Conservation (phyloP, 768 basidiomycete species). For the Hemileccinum rubropunctum region DNA sequence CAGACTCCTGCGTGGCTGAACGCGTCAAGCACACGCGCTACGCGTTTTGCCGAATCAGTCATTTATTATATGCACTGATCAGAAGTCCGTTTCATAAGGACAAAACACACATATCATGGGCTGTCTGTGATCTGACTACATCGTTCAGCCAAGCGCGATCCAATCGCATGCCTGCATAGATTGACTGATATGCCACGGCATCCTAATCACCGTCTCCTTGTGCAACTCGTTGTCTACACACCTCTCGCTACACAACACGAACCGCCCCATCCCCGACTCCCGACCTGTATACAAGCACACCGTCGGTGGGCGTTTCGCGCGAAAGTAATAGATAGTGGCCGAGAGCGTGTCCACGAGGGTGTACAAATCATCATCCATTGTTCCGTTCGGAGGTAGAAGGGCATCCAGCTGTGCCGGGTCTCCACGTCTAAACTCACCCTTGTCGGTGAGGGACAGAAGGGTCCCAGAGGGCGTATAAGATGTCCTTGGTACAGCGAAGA, state of each 20-base stretch:
- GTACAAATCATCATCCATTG: conserved; percentile 12
- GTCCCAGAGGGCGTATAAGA: conserved; percentile 22
- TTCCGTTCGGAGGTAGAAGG: background rate
- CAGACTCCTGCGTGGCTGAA: no score
- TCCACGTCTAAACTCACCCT: conserved; percentile 16
- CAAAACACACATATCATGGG: no score
- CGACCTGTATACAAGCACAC: conserved; percentile 23
- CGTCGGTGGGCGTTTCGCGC: conserved; percentile 18
- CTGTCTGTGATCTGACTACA: no score
- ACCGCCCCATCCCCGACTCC: conserved; percentile 23
- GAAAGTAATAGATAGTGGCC: conserved; percentile 24
- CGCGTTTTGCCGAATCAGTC: no score
- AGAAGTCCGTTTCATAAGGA: no score
- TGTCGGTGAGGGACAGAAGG: conserved; percentile 3
- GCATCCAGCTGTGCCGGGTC: conserved; percentile 8
- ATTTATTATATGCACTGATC: no score
- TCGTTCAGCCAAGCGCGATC: background rate
- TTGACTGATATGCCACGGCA: conserved; percentile 19
- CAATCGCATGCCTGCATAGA: conserved; percentile 22
- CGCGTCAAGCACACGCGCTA: no score
- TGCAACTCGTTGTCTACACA: conserved; percentile 20
- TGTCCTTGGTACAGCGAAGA: conserved; percentile 6
- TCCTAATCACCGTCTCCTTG: conserved; percentile 25
- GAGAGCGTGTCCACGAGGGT: conserved; percentile 21
- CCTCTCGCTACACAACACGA: conserved; percentile 6